Conservation (phyloP, 2,329 filamentous ascomycete species). For the Calonectria pteridis region DNA sequence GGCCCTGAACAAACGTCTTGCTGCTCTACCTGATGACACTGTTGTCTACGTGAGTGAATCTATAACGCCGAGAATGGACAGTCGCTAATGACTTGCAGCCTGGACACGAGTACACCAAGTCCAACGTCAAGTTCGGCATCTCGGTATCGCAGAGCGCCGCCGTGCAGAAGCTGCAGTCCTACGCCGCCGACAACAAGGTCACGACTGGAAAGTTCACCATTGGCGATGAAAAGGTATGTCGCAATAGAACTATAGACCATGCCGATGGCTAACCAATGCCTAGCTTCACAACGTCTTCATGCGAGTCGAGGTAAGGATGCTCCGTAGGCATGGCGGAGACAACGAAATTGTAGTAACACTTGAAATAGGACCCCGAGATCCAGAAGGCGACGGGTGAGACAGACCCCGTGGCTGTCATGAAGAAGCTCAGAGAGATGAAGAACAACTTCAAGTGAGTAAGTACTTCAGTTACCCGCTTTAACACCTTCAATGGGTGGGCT, state of each 20-base stretch:
- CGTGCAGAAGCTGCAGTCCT: constrained; percentile 81
- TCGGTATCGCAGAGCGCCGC: constrained; percentile 81
- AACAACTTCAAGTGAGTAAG: constrained; percentile 75
- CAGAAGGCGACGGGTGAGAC: constrained; percentile 87
- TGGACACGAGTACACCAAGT: constrained; percentile 98
- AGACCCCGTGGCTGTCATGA: constrained; percentile 87
- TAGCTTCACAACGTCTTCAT: constrained; percentile 97
- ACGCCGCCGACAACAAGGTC: constrained; percentile 83
- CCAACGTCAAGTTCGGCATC: constrained; percentile 89
- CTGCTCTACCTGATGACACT: constrained; percentile 86
- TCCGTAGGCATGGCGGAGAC: background rate
- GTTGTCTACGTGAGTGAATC: constrained; percentile 80
- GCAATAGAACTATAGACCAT: background rate
- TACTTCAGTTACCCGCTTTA: constrained; percentile 25
- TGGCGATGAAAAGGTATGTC: constrained; percentile 88
- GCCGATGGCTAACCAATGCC: constrained; percentile 9
- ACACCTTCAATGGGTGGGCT: background rate
- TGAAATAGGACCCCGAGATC: constrained; percentile 78
- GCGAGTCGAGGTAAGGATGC: constrained; percentile 77
- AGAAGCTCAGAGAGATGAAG: constrained; percentile 89
- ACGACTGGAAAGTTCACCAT: constrained; percentile 98
- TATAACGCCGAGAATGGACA: background rate
- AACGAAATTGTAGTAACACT: background rate
- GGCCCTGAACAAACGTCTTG: constrained; percentile 88
- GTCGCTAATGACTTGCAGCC: constrained; percentile 65